phyloP scores from a whole-genome alignment of 176 grass and related monocot species.

The Carex parvula region DNA sequence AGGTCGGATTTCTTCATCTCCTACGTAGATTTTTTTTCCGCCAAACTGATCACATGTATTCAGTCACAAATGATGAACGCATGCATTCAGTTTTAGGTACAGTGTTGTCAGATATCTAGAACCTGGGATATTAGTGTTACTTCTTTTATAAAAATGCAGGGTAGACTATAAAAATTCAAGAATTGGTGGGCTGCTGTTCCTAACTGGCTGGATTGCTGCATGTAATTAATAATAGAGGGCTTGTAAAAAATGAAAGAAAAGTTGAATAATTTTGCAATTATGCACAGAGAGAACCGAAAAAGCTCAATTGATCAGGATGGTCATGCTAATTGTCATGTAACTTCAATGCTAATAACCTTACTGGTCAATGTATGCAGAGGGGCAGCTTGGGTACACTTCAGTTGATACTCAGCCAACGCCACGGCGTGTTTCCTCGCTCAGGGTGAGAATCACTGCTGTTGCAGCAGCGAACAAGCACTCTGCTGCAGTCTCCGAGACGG shows the following conservation, averaged over 20 bases:
- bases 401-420: constrained; percentile 96
- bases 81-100: not conserved
- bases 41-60: not conserved
- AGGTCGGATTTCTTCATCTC: not conserved
- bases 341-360: constrained; percentile 23
- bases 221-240: not conserved
- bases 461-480: constrained; percentile 97
- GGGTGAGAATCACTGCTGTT: constrained; percentile 66
- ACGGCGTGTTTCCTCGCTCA: constrained; percentile 73
- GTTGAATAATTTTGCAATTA: not conserved
- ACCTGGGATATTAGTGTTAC: not conserved
- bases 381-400: constrained; percentile 98
- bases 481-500: constrained; percentile 67
- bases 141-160: not conserved
- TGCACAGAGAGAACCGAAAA: not conserved
- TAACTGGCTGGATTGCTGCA: not conserved
- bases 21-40: not conserved
- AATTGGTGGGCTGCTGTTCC: not conserved
- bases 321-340: not conserved
- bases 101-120: not conserved
- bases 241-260: not conserved
- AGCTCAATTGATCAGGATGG: not conserved
- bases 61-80: not conserved
- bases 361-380: constrained; percentile 51
- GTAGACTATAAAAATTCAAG: not conserved